phyloP scores from a whole-genome alignment of 768 basidiomycete species.

The Boletus reticuloceps region DNA sequence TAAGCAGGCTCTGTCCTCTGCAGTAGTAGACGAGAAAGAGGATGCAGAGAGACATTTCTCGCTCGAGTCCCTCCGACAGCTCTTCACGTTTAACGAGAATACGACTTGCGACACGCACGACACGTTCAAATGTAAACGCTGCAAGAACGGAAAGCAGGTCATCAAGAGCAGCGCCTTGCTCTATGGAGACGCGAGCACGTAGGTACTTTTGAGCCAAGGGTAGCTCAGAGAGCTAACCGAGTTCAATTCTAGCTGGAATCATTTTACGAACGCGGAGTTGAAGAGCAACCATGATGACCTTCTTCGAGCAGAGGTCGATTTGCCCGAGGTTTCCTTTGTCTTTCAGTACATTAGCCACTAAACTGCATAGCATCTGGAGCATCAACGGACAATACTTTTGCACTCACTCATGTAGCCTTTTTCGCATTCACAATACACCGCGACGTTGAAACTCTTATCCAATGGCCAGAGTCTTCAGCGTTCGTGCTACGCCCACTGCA shows the following conservation, averaged over 20 bases:
- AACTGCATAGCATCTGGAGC: constrained; percentile 1
- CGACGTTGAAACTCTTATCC: too few relatives aligned
- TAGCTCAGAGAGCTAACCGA: neutral
- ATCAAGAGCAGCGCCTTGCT: constrained; percentile 82
- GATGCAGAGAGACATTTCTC: constrained; percentile 96
- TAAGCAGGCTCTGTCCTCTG: constrained; percentile 94
- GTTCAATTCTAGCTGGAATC: constrained; percentile 78
- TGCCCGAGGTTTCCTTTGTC: constrained; percentile 86
- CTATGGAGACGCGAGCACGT: constrained; percentile 98
- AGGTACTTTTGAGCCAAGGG: constrained; percentile 37
- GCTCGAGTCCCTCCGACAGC: constrained; percentile 78
- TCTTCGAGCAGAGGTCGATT: constrained; percentile 82
- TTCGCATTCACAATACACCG: neutral
- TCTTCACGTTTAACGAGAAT: constrained; percentile 87
- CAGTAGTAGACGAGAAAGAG: constrained; percentile 97
- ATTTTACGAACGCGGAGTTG: constrained; percentile 87
- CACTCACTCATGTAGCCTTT: neutral
- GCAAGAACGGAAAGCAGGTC: constrained; percentile 80
- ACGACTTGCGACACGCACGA: constrained; percentile 95
- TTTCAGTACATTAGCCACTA: constrained; percentile 96
- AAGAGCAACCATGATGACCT: constrained; percentile 94
- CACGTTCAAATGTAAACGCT: constrained; percentile 95
- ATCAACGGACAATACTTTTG: constrained; percentile 9
- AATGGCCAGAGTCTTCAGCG: too few relatives aligned
- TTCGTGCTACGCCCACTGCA: too few relatives aligned